Percentiles rank a stretch among this genome's conserved stretches.
These are phyloP conservation scores for Dillenia turbinata DNA, from an alignment of 164 flowering plant species.

Conservation along the genomic window DNA sequence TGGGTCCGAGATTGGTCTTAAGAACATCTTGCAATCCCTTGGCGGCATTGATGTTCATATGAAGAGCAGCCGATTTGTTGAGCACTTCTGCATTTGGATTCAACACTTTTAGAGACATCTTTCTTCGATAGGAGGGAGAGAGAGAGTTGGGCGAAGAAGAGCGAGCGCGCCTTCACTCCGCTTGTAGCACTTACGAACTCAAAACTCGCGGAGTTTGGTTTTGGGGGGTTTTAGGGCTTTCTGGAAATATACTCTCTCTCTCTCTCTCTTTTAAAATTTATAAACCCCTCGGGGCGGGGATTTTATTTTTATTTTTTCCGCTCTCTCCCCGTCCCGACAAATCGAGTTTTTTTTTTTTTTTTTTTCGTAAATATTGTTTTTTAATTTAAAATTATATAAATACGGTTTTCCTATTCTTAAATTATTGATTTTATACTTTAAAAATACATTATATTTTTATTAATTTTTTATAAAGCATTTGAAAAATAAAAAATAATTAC, in stretches of 20 bases:
- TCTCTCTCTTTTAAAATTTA: no score
- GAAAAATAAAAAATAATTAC: no score
- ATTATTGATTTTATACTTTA: no score
- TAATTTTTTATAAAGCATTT: no score
- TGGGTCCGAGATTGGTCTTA: slow-evolving; percentile 95
- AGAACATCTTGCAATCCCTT: slow-evolving; percentile 95
- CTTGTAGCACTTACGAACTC: not conserved
- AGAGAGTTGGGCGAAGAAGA: not conserved
- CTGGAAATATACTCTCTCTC: slow-evolving; percentile 1
- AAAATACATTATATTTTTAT: no score
- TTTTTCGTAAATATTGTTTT: no score
- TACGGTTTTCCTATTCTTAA: no score
- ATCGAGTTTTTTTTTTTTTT: no score
- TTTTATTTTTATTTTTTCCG: no score
- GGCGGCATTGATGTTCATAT: slow-evolving; percentile 98
- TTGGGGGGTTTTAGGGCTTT: slow-evolving; percentile 26
- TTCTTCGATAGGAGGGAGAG: slow-evolving; percentile 25
- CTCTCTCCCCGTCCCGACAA: no score
- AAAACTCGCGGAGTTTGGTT: not conserved
- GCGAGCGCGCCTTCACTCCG: not conserved
- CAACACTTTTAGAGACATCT: slow-evolving; percentile 74
- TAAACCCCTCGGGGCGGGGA: no score
- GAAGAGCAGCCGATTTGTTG: slow-evolving; percentile 92
- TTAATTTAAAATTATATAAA: no score
- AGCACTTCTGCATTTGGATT: slow-evolving; percentile 97